phyloP scores from a whole-genome alignment of 805 yeast species.

The Zygotorulaspora florentina region DNA sequence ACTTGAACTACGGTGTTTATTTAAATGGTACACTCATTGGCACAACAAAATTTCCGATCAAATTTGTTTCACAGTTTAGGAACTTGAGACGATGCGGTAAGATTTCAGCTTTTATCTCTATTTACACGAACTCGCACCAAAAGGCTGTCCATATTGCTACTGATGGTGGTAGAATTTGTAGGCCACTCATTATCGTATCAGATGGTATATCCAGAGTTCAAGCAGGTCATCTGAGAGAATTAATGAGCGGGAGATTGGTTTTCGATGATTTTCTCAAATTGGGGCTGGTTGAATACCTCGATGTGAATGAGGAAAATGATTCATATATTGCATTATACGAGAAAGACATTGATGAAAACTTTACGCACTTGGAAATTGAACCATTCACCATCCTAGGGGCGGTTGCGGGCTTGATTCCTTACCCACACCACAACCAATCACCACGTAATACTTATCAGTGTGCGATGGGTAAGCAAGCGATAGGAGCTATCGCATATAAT shows the following conservation, averaged over 20 bases:
- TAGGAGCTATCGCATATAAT: slow-evolving; percentile 97
- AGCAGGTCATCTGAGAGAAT: slow-evolving; percentile 59
- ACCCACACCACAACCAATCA: slow-evolving; percentile 99
- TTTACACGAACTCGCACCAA: slow-evolving; percentile 86
- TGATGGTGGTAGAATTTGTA: slow-evolving; percentile 97
- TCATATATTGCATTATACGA: slow-evolving; percentile 89
- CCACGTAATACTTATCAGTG: slow-evolving; percentile 99
- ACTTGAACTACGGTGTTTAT: slow-evolving; percentile 77
- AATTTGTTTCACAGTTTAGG: slow-evolving; percentile 77
- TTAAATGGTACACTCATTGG: slow-evolving; percentile 94
- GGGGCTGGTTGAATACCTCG: slow-evolving; percentile 92
- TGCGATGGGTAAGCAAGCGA: slow-evolving; percentile 99
- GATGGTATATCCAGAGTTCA: slow-evolving; percentile 66
- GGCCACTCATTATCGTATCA: slow-evolving; percentile 88
- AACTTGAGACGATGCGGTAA: slow-evolving; percentile 76
- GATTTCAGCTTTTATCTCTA: slow-evolving; percentile 85
- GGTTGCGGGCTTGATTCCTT: slow-evolving; percentile 97
- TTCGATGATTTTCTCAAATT: slow-evolving; percentile 84
- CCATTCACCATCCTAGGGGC: slow-evolving; percentile 98
- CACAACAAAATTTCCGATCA: slow-evolving; percentile 79
- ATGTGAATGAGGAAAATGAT: slow-evolving; percentile 96
- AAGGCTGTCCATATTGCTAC: slow-evolving; percentile 95
- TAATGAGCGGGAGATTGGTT: slow-evolving; percentile 67
- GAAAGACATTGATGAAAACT: slow-evolving; percentile 47
- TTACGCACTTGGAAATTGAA: slow-evolving; percentile 92